Percentiles rank a stretch among this genome's conserved stretches.
These are phyloP conservation scores for Dendryphion nanum DNA, from an alignment of 2,329 filamentous ascomycete species.

Conservation along the genomic window DNA sequence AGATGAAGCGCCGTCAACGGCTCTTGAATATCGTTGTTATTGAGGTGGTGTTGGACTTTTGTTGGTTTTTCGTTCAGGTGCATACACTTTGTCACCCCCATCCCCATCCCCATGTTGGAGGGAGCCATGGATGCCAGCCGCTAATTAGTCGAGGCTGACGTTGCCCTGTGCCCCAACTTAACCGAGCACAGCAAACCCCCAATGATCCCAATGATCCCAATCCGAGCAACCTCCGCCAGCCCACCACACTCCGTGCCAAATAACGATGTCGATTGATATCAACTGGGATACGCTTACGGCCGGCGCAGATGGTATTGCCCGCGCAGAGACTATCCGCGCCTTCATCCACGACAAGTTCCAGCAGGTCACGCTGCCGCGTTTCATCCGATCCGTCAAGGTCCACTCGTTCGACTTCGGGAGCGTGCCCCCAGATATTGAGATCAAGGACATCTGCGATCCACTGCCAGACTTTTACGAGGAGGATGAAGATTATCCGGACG, in stretches of 20 bases:
- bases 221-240: too few species aligned
- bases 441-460: constrained; percentile 96
- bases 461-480: constrained; percentile 95
- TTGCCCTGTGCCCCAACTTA: too few species aligned
- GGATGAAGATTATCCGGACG: constrained; percentile 63
- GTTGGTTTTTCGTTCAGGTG: too few species aligned
- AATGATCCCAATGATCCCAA: too few species aligned
- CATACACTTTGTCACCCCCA: too few species aligned
- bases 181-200: too few species aligned
- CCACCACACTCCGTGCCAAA: constrained; percentile 17
- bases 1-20: too few species aligned
- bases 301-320: constrained; percentile 79
- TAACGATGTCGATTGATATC: constrained; percentile 89
- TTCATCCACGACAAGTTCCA: constrained; percentile 98
- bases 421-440: constrained; percentile 78
- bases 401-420: constrained; percentile 91
- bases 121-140: too few species aligned
- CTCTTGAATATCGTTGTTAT: too few species aligned
- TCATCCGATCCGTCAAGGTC: constrained; percentile 94
- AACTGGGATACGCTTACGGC: constrained; percentile 92
- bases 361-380: constrained; percentile 82
- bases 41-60: too few species aligned
- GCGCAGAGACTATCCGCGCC: constrained; percentile 81
- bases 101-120: too few species aligned
- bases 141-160: too few species aligned